phyloP scores from a whole-genome alignment of 345 rosid genomes.

The Microcos paniculata region DNA sequence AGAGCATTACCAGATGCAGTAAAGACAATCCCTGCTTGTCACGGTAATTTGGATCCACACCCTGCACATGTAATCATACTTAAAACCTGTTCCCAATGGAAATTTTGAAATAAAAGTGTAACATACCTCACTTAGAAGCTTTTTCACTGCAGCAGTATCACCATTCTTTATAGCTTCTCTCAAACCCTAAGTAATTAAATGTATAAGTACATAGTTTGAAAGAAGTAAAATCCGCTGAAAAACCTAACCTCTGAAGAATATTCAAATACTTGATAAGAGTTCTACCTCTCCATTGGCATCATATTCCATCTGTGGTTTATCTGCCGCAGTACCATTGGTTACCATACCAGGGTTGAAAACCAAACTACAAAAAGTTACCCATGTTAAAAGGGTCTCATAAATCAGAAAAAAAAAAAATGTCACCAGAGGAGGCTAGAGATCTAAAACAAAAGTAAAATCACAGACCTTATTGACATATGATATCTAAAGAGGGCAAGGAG shows the following conservation, averaged over 20 bases:
- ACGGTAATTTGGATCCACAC: conserved; percentile 83
- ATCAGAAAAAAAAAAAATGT: conserved; percentile 6
- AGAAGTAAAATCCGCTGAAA: background rate
- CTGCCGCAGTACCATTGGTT: conserved; percentile 28
- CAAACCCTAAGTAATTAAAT: conserved; percentile 57
- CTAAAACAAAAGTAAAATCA: background rate
- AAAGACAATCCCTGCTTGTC: conserved; percentile 92
- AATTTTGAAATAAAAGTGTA: conserved; percentile 7
- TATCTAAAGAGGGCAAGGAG: background rate
- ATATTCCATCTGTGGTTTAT: conserved; percentile 66
- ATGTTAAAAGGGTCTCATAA: conserved; percentile 7
- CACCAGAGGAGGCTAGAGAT: background rate
- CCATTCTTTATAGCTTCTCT: conserved; percentile 96
- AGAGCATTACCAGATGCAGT: conserved; percentile 69
- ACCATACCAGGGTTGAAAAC: conserved; percentile 53
- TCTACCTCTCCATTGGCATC: conserved; percentile 87
- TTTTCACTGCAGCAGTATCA: conserved; percentile 71
- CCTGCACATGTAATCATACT: conserved; percentile 45
- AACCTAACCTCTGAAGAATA: background rate
- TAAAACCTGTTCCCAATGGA: background rate
- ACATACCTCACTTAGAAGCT: conserved; percentile 77
- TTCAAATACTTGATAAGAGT: background rate
- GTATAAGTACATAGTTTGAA: background rate
- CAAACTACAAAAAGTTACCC: conserved; percentile 43
- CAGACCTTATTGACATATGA: background rate